These are phyloP conservation scores for Fusarium sp. DNA, from an alignment of 2,329 filamentous ascomycete species.

Conservation along the genomic window DNA sequence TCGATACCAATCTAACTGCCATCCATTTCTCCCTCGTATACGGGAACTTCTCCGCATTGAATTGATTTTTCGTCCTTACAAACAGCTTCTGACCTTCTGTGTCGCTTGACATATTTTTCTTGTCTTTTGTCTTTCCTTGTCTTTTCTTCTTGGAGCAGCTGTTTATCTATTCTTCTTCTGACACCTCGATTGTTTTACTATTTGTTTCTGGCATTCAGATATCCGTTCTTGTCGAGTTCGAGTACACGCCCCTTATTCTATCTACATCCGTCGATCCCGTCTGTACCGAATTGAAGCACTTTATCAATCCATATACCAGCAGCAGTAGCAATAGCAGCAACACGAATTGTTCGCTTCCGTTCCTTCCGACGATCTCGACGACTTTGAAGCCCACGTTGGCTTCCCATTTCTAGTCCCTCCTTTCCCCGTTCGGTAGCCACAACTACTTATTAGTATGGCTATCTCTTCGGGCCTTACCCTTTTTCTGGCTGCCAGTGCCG, in stretches of 20 bases:
- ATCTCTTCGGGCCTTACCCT: slow-evolving; percentile 45
- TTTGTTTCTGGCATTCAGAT: neutral
- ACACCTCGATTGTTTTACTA: slow-evolving; percentile 1
- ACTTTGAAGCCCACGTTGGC: slow-evolving; percentile 7
- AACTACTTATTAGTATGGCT: slow-evolving; percentile 34
- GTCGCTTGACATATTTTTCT: slow-evolving; percentile 20
- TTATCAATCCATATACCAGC: slow-evolving; percentile 9
- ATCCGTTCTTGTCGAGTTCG: slow-evolving; percentile 1
- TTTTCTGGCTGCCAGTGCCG: slow-evolving; percentile 47
- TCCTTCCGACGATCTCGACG: slow-evolving; percentile 1
- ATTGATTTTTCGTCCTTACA: slow-evolving; percentile 23
- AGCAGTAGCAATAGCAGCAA: neutral
- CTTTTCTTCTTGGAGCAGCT: slow-evolving; percentile 12
- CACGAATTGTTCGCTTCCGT: slow-evolving; percentile 7
- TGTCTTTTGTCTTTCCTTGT: slow-evolving; percentile 8
- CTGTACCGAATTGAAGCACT: slow-evolving; percentile 9
- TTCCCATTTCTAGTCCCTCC: slow-evolving; percentile 9
- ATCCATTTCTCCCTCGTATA: slow-evolving; percentile 3
- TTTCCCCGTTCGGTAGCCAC: slow-evolving; percentile 9
- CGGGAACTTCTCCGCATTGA: slow-evolving; percentile 25
- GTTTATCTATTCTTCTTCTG: slow-evolving; percentile 6
- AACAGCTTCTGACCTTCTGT: slow-evolving; percentile 15
- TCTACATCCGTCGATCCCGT: slow-evolving; percentile 3
- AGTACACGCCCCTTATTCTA: neutral
- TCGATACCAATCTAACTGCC: slow-evolving; percentile 35